phyloP scores from a whole-genome alignment of 2,329 filamentous ascomycete species.

The Calonectria multiphialidica region DNA sequence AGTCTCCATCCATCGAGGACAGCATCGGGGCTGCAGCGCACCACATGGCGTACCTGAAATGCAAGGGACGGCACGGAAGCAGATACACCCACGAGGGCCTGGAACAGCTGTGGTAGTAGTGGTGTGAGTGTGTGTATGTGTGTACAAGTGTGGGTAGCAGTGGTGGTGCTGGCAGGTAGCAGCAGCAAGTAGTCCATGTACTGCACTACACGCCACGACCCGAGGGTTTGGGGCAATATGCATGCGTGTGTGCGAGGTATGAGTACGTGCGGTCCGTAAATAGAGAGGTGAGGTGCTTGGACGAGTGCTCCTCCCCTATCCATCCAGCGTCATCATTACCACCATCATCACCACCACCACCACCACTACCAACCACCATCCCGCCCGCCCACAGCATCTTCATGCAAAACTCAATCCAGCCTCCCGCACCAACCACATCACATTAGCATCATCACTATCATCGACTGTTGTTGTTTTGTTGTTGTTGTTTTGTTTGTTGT shows the following conservation, averaged over 20 bases:
- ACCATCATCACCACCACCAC: background rate
- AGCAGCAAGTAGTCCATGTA: too few species aligned
- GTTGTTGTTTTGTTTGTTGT: constrained; percentile 1
- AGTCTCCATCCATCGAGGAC: constrained; percentile 14
- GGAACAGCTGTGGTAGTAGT: background rate
- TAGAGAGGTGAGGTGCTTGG: background rate
- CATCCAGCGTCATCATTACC: background rate
- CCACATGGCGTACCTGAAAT: constrained; percentile 6
- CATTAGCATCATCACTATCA: background rate
- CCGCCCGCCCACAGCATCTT: background rate
- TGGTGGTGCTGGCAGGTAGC: too few species aligned
- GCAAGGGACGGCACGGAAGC: constrained; percentile 6
- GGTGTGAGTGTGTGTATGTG: background rate
- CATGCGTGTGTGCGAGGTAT: background rate
- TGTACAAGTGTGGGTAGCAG: background rate
- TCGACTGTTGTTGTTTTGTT: background rate
- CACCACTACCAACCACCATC: background rate
- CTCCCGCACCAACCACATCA: background rate
- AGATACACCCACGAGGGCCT: background rate
- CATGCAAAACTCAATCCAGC: background rate
- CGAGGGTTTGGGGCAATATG: background rate
- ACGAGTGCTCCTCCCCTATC: background rate
- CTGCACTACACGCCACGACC: background rate
- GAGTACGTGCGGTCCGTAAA: background rate
- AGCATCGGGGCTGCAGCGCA: background rate